Evolutionary conservation across 2,329 filamentous ascomycete species (phyloP).

Genomic region (Fulvia fulva): DNA sequence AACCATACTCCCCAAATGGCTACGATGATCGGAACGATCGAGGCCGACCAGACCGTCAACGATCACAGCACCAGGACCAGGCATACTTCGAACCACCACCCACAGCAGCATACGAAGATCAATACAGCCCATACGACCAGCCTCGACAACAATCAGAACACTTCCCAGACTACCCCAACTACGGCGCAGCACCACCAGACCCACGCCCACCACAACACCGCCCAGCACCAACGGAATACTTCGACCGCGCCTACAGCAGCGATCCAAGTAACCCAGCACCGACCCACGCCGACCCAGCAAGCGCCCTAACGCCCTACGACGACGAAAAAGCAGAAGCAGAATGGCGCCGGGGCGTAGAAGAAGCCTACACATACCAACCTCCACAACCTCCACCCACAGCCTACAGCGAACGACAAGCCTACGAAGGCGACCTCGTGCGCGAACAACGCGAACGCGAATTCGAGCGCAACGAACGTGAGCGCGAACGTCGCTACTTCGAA

Average conservation of each 20-base stretch:
- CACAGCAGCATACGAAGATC: neutral
- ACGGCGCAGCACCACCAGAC: constrained; percentile 3
- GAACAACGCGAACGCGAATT: constrained; percentile 5
- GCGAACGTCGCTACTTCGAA: constrained; percentile 12
- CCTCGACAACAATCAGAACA: neutral
- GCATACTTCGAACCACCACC: constrained; percentile 10
- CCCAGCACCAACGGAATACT: constrained; percentile 3
- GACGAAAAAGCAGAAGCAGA: constrained; percentile 29
- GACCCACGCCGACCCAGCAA: constrained; percentile 9
- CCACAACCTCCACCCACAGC: constrained; percentile 11
- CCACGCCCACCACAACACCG: neutral
- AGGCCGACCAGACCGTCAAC: neutral
- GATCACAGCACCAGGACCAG: neutral
- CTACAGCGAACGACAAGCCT: constrained; percentile 1
- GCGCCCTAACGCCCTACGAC: constrained; percentile 23
- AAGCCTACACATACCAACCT: constrained; percentile 9
- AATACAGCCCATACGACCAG: neutral
- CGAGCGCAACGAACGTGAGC: neutral
- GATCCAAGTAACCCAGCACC: neutral
- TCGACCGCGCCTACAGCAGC: constrained; percentile 3
- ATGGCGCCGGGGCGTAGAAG: constrained; percentile 14
- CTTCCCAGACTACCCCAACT: constrained; percentile 1
- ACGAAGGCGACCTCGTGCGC: constrained; percentile 6
- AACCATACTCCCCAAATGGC: neutral
- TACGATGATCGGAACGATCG: neutral